Evolutionary conservation across 352 stramenopile species (phyloP).

Genomic region (Pythium insidiosum): DNA sequence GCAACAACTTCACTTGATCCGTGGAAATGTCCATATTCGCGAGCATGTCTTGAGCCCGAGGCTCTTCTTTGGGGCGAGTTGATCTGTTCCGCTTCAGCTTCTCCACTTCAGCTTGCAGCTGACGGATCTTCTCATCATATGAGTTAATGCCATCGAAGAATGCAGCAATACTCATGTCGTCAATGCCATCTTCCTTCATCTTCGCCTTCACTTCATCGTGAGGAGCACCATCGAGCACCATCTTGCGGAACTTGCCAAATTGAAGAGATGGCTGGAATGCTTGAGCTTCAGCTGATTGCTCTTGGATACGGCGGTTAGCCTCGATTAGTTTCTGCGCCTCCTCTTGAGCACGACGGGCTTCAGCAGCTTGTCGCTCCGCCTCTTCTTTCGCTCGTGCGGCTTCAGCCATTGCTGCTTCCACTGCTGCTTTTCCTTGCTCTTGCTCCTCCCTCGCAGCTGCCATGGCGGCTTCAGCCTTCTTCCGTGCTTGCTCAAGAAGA

Average conservation of each 20-base stretch:
- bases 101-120: slow-evolving; percentile 74
- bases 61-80: no score
- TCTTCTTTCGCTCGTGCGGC: slow-evolving; percentile 69
- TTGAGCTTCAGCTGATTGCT: slow-evolving; percentile 22
- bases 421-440: slow-evolving; percentile 70
- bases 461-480: slow-evolving; percentile 81
- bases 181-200: slow-evolving; percentile 72
- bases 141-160: slow-evolving; percentile 84
- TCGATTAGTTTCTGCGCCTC: slow-evolving; percentile 81
- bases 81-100: slow-evolving; percentile 79
- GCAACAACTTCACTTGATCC: slow-evolving; percentile 73
- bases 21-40: slow-evolving; percentile 65
- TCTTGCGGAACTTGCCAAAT: slow-evolving; percentile 52
- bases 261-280: slow-evolving; percentile 33
- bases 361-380: slow-evolving; percentile 69
- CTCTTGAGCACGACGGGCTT: slow-evolving; percentile 65
- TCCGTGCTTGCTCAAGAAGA: slow-evolving; percentile 63
- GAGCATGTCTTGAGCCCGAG: slow-evolving; percentile 46
- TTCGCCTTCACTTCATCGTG: slow-evolving; percentile 65
- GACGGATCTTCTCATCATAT: slow-evolving; percentile 77
- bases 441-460: slow-evolving; percentile 71
- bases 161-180: slow-evolving; percentile 56
- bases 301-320: slow-evolving; percentile 77
- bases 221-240: slow-evolving; percentile 63
- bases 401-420: slow-evolving; percentile 81